Base-by-base conservation (phyloP, 768 basidiomycete genomes). In the Pleurotus tuber-regium region DNA sequence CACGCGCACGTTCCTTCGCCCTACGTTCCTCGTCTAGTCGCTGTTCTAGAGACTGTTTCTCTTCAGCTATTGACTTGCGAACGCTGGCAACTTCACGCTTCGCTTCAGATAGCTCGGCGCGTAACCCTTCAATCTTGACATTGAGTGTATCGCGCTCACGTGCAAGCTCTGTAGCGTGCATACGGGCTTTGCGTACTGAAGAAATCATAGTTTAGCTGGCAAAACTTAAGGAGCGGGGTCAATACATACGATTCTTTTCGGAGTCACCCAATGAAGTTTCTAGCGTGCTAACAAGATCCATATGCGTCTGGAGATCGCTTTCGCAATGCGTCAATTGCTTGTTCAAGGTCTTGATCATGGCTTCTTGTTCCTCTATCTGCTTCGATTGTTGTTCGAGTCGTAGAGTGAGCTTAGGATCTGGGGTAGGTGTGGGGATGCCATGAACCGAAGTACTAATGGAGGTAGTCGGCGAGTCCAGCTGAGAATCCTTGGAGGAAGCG, bases 261-360 rank as follows among this genome's bases (percentile, higher is more conserved):
- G 91, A 90, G 61, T 96, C 93, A 43, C 88, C 87, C 11, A 96
- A 76, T 4, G 90, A 92, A 38, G 85, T 80, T 70, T 96, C 92
- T 21, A 96, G 76, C 8, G 86, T 89, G 55, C 72, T 78, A 55
- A 93, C 91, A 48, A 93, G 80, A 65, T 96, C 91, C 80, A 93
- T 92, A 62, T 95, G 92, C 23, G 89, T 85, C 59, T 94, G 89
- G 56, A 95, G 74, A 67, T 97, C 93, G 55, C 79, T 82, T 70
- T 97, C 94, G 62, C 92, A 94, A 65, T 96, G 93, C n/a, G 83
- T 84, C 42, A 97, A 66, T 67, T 94, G 92, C 67, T 96, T 94
- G 69, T 93, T 94, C 55, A 97, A 79, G 19, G 89, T 93, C 69
- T 91, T 89, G 72, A 96, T 91, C 87, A 92, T 94, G 44, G 77